Evolutionary conservation across 768 basidiomycete species (phyloP), one percentile per base, ranked within the genome.

Genomic region (Boletus rex-veris): DNA sequence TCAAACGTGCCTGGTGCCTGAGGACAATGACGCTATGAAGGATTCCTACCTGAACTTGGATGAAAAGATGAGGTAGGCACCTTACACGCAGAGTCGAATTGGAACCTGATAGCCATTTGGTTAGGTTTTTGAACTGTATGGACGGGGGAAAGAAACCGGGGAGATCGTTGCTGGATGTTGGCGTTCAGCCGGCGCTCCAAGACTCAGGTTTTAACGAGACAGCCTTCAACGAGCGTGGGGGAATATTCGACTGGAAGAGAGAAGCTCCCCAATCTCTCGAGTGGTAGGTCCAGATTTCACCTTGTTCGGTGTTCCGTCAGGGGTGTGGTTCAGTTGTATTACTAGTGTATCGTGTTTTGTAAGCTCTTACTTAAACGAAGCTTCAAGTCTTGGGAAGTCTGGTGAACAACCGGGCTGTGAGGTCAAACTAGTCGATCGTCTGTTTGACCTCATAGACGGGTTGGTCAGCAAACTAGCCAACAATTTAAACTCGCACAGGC

Each of bases 171-270:
- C n/a, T 53, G 9, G 46, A 42, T 0, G 46, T 48, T 3, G 52
- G 46, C 9, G 52, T 53, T 1, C 31, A 43, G 2, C 7, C 26
- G 2, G 40, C 52, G 1, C 40, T 53, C 3, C 24, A 26, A 4
- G 52, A 53, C 7, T 53, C 52, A 0, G 52, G 52, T 0, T 53
- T 53, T 14, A 45, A 53, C 11, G 40, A 53, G 21, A 37, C 8
- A 3, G 35, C 46, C 2, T 53, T 53, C 18, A 19, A 24, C 2
- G 35, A 48, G 3, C 52, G 52, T 3, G 52, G 52, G 7, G 52
- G 52, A 5, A 30, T 53, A 19, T 53, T 53, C 15, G 52, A 53
- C 18, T 53, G 52, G 52, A 48, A 35, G 14, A 42, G 35, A 37
- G 28, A 28, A 6, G 9, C 9, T 1, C n/a, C 26, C 1, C 4